Conservation (phyloP, 2,329 filamentous ascomycete genomes). For the Aspergillus clavatus region DNA sequence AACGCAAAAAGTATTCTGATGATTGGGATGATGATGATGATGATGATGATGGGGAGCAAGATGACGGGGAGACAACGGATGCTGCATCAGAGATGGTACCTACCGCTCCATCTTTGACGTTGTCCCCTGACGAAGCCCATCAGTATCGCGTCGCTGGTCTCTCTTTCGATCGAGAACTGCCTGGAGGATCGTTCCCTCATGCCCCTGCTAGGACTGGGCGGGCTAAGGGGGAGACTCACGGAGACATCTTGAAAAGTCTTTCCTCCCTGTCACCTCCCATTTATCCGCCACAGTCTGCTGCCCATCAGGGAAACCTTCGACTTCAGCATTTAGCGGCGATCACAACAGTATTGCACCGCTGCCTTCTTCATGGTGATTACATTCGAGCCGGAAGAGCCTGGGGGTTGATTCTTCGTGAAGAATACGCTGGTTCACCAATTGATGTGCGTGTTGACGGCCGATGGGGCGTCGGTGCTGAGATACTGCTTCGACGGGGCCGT, state of each 20-base stretch:
- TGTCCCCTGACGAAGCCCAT: conserved; percentile 39
- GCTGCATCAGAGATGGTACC: conserved; percentile 22
- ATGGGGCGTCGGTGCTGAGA: conserved; percentile 82
- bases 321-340: conserved; percentile 61
- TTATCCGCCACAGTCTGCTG: conserved; percentile 29
- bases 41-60: conserved; percentile 18
- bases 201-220: conserved; percentile 17
- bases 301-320: conserved; percentile 34
- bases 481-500: conserved; percentile 60
- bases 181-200: conserved; percentile 41
- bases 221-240: conserved; percentile 8
- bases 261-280: conserved; percentile 31
- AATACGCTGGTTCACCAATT: conserved; percentile 52
- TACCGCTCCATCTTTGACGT: conserved; percentile 21
- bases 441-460: conserved; percentile 66
- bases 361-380: conserved; percentile 66
- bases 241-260: conserved; percentile 23
- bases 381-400: conserved; percentile 68
- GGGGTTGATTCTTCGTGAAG: conserved; percentile 64
- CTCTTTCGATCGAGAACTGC: conserved; percentile 34
- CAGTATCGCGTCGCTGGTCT: conserved; percentile 43
- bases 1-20: conserved; percentile 28
- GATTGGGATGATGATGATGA: conserved; percentile 24
- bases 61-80: conserved; percentile 27
- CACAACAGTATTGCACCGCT: conserved; percentile 65